Evolutionary conservation across 1,284 basidiomycete genomes (phyloP), one percentile per base, ranked within the genome.

Genomic region (Amylostereum chailletii): DNA sequence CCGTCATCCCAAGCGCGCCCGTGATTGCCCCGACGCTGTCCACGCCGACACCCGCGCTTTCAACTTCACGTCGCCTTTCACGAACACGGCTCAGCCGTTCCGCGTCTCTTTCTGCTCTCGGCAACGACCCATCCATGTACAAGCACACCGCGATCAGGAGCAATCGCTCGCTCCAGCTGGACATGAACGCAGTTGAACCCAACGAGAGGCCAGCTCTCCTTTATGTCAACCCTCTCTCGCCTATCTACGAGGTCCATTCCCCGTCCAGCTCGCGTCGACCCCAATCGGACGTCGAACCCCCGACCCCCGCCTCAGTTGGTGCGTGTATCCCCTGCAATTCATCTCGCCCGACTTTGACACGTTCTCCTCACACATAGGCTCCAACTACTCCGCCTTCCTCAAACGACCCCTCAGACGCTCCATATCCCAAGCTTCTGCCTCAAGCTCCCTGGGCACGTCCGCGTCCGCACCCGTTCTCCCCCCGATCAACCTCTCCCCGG

Each of bases 371-470:
- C 7, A 19, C 26, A 43, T 49, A 57, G 55, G 46, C 7, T 53
- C 54, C 6, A 54, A 55, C 26, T 57, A 59, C 49, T 61, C 70
- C 31, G 75, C 75, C 1, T 81, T 82, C 62, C 66, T 82, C 46
- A 71, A 71, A 3, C 71, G 79, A 1, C 71, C 72, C n/a, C 61
- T 81, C 41, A 80, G 78, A 53, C 66, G 78, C 30, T 76, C 78
- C 5, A 63, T 71, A 30, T 79, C 76, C 5, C 77, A 78, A 54
- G 74, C 73, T 1, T 84, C 81, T 5, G 29, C n/a, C 4, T 77
- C 77, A 5, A 71, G 71, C 46, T 78, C 76, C 2, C 74, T 79
- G 50, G 66, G 67, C 33, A 78, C 79, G 2, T 65, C 65, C 53
- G 62, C 56, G 27, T 65, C 63, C 1, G 64, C 76, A 2, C 75